These are phyloP conservation scores for Mycena alexandri DNA, from an alignment of 768 basidiomycete species.

Conservation along the genomic window DNA sequence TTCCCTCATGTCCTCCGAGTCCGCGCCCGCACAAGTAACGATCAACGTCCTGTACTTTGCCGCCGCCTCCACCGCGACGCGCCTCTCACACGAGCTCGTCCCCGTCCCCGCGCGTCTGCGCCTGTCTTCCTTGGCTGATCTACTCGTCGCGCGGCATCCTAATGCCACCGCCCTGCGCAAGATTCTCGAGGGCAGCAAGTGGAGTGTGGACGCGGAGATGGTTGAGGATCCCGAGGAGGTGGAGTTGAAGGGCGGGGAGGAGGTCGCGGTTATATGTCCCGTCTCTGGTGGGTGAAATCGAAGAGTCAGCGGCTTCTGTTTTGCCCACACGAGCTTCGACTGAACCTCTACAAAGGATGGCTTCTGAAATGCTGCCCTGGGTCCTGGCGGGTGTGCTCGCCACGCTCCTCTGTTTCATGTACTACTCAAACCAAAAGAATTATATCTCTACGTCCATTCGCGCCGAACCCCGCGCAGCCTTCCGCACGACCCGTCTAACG, in stretches of 20 bases:
- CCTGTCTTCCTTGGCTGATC: slow-evolving; percentile 62
- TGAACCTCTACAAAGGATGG: slow-evolving; percentile 1
- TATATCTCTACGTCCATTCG: background rate
- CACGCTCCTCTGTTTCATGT: slow-evolving; percentile 5
- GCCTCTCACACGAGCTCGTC: slow-evolving; percentile 66
- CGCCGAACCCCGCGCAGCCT: slow-evolving; percentile 41
- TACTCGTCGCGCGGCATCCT: slow-evolving; percentile 70
- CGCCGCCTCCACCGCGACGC: slow-evolving; percentile 78
- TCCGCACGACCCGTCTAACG: slow-evolving; percentile 51
- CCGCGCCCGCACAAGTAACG: slow-evolving; percentile 25
- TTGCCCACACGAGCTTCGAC: slow-evolving; percentile 16
- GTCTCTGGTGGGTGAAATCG: slow-evolving; percentile 78
- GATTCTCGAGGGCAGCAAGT: slow-evolving; percentile 72
- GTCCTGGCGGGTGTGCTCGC: slow-evolving; percentile 4
- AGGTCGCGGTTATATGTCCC: slow-evolving; percentile 84
- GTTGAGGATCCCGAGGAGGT: slow-evolving; percentile 67
- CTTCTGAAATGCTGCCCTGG: slow-evolving; percentile 11
- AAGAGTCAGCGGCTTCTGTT: slow-evolving; percentile 3
- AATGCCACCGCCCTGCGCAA: slow-evolving; percentile 58
- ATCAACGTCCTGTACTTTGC: slow-evolving; percentile 70
- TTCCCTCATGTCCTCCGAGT: slow-evolving; percentile 26
- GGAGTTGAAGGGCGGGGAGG: slow-evolving; percentile 75
- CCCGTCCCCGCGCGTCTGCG: slow-evolving; percentile 63
- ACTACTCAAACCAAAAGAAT: slow-evolving; percentile 2
- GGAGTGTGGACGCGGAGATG: slow-evolving; percentile 89